phyloP scores from a whole-genome alignment of 371 early-diverging fungal species.

The Sporodiniella umbellata region DNA sequence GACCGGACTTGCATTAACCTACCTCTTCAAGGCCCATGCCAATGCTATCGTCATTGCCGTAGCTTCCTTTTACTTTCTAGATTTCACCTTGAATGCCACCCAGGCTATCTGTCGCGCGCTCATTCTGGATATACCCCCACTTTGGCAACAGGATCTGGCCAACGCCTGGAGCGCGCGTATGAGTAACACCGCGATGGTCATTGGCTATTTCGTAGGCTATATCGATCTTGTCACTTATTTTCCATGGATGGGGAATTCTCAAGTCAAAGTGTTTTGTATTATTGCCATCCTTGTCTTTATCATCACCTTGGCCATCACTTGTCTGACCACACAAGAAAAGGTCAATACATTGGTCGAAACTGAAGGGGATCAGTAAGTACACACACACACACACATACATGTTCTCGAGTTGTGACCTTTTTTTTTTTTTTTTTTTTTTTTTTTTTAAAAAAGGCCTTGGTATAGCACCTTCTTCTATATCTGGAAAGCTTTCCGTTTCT shows the following conservation, averaged over 20 bases:
- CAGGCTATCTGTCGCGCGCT: constrained; percentile 67
- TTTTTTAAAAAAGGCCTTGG: constrained; percentile 33
- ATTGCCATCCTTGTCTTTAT: constrained; percentile 59
- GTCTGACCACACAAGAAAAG: constrained; percentile 54
- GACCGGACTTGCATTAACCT: too few relatives aligned
- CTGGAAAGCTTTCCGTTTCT: constrained; percentile 53
- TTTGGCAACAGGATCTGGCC: constrained; percentile 59
- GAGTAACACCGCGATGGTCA: constrained; percentile 62
- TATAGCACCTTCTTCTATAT: constrained; percentile 53
- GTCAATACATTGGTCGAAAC: constrained; percentile 14
- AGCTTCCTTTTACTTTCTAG: constrained; percentile 63
- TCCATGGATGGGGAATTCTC: constrained; percentile 62
- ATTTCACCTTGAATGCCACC: constrained; percentile 70
- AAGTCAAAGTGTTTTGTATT: constrained; percentile 66
- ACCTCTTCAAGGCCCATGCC: too few relatives aligned
- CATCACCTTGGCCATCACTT: constrained; percentile 48
- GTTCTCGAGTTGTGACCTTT: too few relatives aligned
- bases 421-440: not conserved
- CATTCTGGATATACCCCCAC: constrained; percentile 65
- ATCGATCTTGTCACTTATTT: constrained; percentile 62
- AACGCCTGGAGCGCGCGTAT: constrained; percentile 72
- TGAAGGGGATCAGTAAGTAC: constrained; percentile 9
- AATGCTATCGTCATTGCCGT: constrained; percentile 58
- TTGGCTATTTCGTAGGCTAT: constrained; percentile 66
- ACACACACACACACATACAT: too few relatives aligned